Conservation (phyloP, 169 alveolate genomes). For the Plasmodium gonderi region DNA sequence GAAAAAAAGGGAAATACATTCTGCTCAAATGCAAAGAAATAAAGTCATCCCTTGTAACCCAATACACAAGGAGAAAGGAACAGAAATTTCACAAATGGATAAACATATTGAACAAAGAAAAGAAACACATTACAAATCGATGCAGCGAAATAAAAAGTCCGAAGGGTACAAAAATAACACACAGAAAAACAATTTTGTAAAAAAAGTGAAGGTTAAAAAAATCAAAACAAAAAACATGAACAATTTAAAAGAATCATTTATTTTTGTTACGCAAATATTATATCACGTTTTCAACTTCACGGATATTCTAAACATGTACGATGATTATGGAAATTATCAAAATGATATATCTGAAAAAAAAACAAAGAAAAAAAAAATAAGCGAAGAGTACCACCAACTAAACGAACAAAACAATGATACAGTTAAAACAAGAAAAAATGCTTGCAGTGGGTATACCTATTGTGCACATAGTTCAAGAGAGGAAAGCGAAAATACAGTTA, state of each 20-base stretch:
- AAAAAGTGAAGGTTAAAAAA: conserved; percentile 17
- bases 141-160: background rate
- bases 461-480: background rate
- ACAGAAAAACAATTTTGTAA: conserved; percentile 17
- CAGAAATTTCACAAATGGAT: background rate
- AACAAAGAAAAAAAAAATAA: background rate
- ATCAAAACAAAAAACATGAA: background rate
- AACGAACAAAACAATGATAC: background rate
- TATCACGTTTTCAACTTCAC: conserved; percentile 39
- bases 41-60: background rate
- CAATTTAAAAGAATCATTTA: conserved; percentile 16
- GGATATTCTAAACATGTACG: conserved; percentile 26
- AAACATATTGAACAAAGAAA: background rate
- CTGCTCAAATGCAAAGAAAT: background rate
- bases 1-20: background rate
- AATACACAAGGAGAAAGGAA: background rate
- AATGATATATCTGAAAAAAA: background rate
- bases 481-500: background rate
- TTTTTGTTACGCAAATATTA: conserved; percentile 29
- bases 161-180: background rate
- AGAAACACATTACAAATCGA: background rate
- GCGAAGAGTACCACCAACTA: background rate
- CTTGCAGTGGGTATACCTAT: background rate
- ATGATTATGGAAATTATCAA: conserved; percentile 14
- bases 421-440: background rate